Base-by-base conservation (phyloP, 169 alveolate genomes). In the Theileria orientalis region DNA sequence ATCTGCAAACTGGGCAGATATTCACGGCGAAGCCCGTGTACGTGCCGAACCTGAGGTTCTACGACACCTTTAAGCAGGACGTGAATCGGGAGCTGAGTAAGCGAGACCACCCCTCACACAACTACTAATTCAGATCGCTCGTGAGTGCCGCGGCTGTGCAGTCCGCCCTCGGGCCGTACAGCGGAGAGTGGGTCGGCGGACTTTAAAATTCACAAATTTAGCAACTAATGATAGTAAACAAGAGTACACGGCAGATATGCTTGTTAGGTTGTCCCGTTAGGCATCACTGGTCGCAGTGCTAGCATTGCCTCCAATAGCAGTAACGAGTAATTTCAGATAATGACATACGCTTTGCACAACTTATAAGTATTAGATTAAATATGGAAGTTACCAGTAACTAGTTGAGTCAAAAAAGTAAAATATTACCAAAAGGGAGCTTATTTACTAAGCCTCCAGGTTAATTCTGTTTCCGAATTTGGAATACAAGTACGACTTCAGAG, bases 11-110 rank as follows among this genome's bases (percentile, higher is more conserved):
- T 8, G 89, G 89, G 1, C 80, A 82, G 35, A 72, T 73, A 52
- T 82, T 27, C 60, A 82, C 84, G 7, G 89, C 89, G 16, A 67
- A 64, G 52, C 89, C 89, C 2, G 89, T 82, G 19, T 42, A 82
- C 69, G 89, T 82, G 0, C 89, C 89, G 11, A 74, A 35, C 54
- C 35, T 82, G 33, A 56, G 84, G 1, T 82, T 82, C 74, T 82
- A 72, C 49, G 89, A 82, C 23, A 52, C 85, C 23, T 59, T 82
- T 57, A 82, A 82, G 68, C 47, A 40, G 7, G 84, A 82, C 37
- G 44, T 82, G 7, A 82, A 82, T 40, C 46, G 46, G 13, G 29
- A 71, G 5, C 66, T 73, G 68, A 82, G 63, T 21, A 56, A 46
- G 14, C 29, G 51, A 33, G 19, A 54, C n/a, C 33, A 29, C 27